phyloP scores from a whole-genome alignment of 2,329 filamentous ascomycete genomes.

The Fusarium foetens region DNA sequence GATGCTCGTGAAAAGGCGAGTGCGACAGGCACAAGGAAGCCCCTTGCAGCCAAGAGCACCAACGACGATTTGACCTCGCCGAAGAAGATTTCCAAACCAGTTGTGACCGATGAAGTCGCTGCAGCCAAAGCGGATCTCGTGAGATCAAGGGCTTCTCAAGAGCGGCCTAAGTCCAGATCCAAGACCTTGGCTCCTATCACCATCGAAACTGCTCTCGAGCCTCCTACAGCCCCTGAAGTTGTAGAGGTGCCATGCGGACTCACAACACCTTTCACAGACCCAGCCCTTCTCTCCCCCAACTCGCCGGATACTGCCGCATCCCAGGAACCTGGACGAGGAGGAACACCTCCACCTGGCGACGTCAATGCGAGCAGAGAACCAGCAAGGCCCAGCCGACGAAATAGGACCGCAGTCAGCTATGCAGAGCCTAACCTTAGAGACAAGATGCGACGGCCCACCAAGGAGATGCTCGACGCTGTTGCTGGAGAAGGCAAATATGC shows the following conservation, averaged over 20 bases:
- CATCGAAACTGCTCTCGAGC: conserved; percentile 32
- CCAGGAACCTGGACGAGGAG: conserved; percentile 52
- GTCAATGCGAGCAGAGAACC: conserved; percentile 66
- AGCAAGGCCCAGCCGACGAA: conserved; percentile 73
- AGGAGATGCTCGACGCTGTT: conserved; percentile 80
- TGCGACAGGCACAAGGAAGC: conserved; percentile 54
- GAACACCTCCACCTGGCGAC: conserved; percentile 70
- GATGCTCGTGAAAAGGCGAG: conserved; percentile 51
- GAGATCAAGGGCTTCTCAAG: conserved; percentile 43
- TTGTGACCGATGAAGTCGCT: conserved; percentile 50
- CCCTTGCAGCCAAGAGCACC: conserved; percentile 66
- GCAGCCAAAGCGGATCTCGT: conserved; percentile 52
- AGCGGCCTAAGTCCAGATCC: conserved; percentile 43
- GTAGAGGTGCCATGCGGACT: conserved; percentile 33
- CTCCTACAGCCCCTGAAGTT: conserved; percentile 28
- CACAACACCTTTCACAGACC: conserved; percentile 50
- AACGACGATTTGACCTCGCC: conserved; percentile 70
- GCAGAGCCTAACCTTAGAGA: conserved; percentile 82
- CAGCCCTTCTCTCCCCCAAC: conserved; percentile 57
- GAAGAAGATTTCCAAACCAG: conserved; percentile 58
- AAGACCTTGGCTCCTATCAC: conserved; percentile 41
- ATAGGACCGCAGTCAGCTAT: conserved; percentile 77
- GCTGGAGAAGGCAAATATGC: conserved; percentile 68
- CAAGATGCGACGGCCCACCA: conserved; percentile 85
- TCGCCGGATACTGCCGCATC: conserved; percentile 59